Evolutionary conservation across 2,329 filamentous ascomycete genomes (phyloP), one percentile per base, ranked within the genome.

Genomic region (Colletotrichum sidae): DNA sequence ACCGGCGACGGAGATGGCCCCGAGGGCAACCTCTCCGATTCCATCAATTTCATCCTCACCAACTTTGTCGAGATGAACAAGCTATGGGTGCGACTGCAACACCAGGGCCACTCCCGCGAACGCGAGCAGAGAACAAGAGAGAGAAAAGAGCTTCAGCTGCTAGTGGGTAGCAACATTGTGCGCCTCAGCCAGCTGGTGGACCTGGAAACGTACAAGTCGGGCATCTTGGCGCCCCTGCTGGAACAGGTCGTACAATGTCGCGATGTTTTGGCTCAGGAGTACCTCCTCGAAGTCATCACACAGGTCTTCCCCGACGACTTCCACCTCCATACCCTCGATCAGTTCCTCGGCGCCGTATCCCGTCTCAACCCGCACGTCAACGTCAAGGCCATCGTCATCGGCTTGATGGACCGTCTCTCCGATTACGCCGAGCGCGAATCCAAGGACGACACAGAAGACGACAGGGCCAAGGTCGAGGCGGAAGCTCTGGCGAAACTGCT

Each of bases 41-140:
- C 94, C 41, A 97, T 99, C 81, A 97, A 93, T 82, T 99, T 99
- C 76, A 91, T 98, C 60, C 82, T 99, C 74, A 99, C 96, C 67
- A 99, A 99, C 74, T 99, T 99, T 75, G 96, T 99, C 71, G 96
- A 99, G 81, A 99, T 99, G 96, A 99, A 99, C 82, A 99, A 99
- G 85, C 86, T 99, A 39, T 99, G 96, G 96, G 96, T 99, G 68
- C 90, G 96, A 47, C 83, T 98, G 74, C 96, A 99, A 77, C 96
- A 99, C 78, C 96, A 99, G 77, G 96, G 96, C 34, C 96, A 97
- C 76, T 99, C 96, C 44, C 88, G 95, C 72, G 96, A 99, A 79
- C 86, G 96, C 56, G 96, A 99, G 69, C 91, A 96, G 80, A 87
- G 96, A 72, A 97, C 94, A 63, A 94, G 96, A 73, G 96, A 99